Evolutionary conservation across 2,329 filamentous ascomycete genomes (phyloP).

Genomic region (Pestalotiopsis sp.): DNA sequence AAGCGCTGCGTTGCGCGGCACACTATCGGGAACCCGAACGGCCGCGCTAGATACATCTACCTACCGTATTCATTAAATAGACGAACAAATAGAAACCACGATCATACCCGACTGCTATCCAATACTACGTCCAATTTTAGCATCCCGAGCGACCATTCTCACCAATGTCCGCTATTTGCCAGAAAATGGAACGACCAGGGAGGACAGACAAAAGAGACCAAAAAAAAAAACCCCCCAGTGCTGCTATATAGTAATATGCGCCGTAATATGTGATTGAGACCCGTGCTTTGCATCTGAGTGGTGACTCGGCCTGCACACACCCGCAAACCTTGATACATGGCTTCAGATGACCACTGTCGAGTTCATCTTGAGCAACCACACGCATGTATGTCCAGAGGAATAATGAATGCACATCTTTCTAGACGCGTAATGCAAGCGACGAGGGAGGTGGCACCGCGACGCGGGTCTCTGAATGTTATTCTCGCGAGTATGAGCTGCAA

Average conservation of each 20-base stretch:
- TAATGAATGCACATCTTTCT: background rate
- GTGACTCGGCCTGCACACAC: background rate
- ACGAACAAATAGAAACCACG: background rate
- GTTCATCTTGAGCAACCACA: background rate
- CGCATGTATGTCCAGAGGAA: background rate
- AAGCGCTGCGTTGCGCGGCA: background rate
- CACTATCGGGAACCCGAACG: background rate
- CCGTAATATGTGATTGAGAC: constrained; percentile 2
- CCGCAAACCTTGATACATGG: background rate
- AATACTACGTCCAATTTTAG: constrained; percentile 10
- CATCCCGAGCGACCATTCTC: background rate
- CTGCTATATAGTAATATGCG: background rate
- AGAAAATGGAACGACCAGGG: background rate
- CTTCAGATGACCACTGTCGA: background rate
- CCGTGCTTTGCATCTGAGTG: background rate
- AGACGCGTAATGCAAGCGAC: background rate
- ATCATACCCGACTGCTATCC: background rate
- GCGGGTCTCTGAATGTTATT: no score
- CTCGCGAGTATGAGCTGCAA: no score
- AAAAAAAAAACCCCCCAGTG: background rate
- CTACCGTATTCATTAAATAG: background rate
- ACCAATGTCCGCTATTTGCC: background rate
- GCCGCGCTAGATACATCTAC: background rate
- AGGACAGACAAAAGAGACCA: background rate
- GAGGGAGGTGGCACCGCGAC: background rate